A percentile compares a stretch with the other conserved stretches of the same genome.
These are phyloP conservation scores for Pisolithus marmoratus DNA, from an alignment of 768 basidiomycete genomes.

Conservation along the genomic window DNA sequence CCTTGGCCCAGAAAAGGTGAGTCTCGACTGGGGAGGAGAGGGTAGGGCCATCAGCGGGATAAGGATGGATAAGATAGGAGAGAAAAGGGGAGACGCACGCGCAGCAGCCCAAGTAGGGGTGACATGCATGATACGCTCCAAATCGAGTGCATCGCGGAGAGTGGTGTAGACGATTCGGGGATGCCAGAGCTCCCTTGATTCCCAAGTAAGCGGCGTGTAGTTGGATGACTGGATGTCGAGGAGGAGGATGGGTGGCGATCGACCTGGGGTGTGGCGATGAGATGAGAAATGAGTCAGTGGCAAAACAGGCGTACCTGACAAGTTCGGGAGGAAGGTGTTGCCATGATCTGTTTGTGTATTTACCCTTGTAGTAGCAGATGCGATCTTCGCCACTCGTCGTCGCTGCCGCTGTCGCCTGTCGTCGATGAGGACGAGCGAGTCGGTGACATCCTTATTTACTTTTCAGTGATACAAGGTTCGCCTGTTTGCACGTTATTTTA, in stretches of 20 bases:
- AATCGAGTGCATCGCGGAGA: conserved; percentile 54
- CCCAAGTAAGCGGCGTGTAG: conserved; percentile 46
- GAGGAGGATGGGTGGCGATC: conserved; percentile 47
- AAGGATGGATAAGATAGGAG: conserved; percentile 3
- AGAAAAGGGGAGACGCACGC: conserved; percentile 37
- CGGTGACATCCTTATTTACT: neutral
- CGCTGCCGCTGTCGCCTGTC: conserved; percentile 15
- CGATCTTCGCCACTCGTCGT: conserved; percentile 20
- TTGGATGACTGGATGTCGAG: conserved; percentile 37
- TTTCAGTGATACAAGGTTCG: too few species aligned
- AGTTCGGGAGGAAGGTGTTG: conserved; percentile 57
- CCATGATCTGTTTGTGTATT: conserved; percentile 53
- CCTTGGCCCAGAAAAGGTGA: conserved; percentile 69
- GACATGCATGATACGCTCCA: conserved; percentile 59
- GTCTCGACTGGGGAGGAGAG: conserved; percentile 45
- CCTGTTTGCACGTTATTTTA: neutral
- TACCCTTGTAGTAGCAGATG: conserved; percentile 46
- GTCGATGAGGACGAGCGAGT: neutral
- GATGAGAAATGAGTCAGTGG: conserved; percentile 13
- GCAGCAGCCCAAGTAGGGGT: conserved; percentile 57
- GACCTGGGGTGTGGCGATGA: conserved; percentile 9
- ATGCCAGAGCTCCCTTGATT: conserved; percentile 51
- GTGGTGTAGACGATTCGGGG: conserved; percentile 55
- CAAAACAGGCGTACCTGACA: conserved; percentile 44
- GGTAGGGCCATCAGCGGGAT: conserved; percentile 5